Conservation (phyloP, 345 rosid species). For the Gynandropsis gynandra region DNA sequence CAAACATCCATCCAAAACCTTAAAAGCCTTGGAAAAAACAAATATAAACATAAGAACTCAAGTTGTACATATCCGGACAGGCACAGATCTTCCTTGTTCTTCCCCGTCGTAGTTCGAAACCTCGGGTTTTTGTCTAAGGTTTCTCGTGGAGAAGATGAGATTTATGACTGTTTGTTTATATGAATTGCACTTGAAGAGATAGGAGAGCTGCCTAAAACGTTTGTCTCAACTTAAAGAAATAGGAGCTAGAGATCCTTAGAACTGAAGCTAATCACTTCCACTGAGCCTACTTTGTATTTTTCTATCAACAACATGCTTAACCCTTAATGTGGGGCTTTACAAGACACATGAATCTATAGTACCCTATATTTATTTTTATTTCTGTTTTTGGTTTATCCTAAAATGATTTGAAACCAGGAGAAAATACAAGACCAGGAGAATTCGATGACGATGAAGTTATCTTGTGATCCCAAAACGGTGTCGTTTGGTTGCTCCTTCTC, state of each 20-base stretch:
- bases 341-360: too few species aligned
- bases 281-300: conserved; percentile 16
- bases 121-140: conserved; percentile 21
- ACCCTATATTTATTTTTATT: too few species aligned
- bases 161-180: conserved; percentile 17
- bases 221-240: conserved; percentile 24
- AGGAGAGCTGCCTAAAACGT: conserved; percentile 24
- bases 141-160: conserved; percentile 16
- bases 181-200: conserved; percentile 25
- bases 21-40: too few species aligned
- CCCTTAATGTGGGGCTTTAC: conserved; percentile 15
- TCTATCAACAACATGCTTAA: conserved; percentile 22
- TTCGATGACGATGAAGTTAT: background rate
- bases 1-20: too few species aligned
- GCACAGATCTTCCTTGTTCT: conserved; percentile 15
- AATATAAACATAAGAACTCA: too few species aligned
- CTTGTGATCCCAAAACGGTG: background rate
- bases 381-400: too few species aligned
- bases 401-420: background rate
- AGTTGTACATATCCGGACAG: conserved; percentile 19
- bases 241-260: conserved; percentile 24
- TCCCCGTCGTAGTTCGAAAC: conserved; percentile 18
- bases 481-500: conserved; percentile 31
- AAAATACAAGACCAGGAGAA: too few species aligned
- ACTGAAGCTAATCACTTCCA: conserved; percentile 20